A percentile compares a stretch with the other conserved stretches of the same genome.
Conservation (phyloP, 352 stramenopile genomes). For the Phytophthora ohioensis region DNA sequence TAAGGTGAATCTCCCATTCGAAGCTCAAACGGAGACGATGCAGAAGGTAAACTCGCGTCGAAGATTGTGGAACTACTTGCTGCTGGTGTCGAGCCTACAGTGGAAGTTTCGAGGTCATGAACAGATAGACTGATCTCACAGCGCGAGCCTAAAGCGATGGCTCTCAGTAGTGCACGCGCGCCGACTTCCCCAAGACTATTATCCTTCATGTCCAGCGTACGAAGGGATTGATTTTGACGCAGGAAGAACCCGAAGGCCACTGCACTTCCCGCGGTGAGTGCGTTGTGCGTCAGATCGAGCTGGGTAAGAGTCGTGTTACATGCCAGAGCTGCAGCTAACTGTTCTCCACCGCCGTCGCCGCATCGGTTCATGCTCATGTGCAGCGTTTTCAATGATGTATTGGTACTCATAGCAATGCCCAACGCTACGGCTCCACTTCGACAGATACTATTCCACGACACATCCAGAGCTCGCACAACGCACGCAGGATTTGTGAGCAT, state of each 20-base stretch:
- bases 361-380: slow-evolving; percentile 80
- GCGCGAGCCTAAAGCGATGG: slow-evolving; percentile 53
- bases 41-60: slow-evolving; percentile 58
- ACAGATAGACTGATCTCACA: slow-evolving; percentile 71
- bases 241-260: slow-evolving; percentile 73
- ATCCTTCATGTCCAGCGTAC: slow-evolving; percentile 56
- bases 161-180: slow-evolving; percentile 59
- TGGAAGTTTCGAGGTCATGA: slow-evolving; percentile 52
- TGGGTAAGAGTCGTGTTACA: slow-evolving; percentile 56
- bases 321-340: slow-evolving; percentile 60
- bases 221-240: slow-evolving; percentile 51
- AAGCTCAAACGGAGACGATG: slow-evolving; percentile 70
- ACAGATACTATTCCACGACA: slow-evolving; percentile 83
- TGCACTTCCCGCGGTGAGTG: slow-evolving; percentile 58
- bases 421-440: slow-evolving; percentile 57
- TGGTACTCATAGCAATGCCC: slow-evolving; percentile 61
- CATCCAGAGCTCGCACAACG: slow-evolving; percentile 55
- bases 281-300: slow-evolving; percentile 72
- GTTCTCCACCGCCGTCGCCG: slow-evolving; percentile 66
- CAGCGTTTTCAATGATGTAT: slow-evolving; percentile 52
- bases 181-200: slow-evolving; percentile 67
- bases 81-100: slow-evolving; percentile 24
- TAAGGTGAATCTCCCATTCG: slow-evolving; percentile 64
- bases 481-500: slow-evolving; percentile 70
- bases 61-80: slow-evolving; percentile 50